Percentiles rank a stretch among this genome's conserved stretches.
Evolutionary conservation across 2,329 filamentous ascomycete genomes (phyloP).

Genomic region (Keithomyces neogunnii): DNA sequence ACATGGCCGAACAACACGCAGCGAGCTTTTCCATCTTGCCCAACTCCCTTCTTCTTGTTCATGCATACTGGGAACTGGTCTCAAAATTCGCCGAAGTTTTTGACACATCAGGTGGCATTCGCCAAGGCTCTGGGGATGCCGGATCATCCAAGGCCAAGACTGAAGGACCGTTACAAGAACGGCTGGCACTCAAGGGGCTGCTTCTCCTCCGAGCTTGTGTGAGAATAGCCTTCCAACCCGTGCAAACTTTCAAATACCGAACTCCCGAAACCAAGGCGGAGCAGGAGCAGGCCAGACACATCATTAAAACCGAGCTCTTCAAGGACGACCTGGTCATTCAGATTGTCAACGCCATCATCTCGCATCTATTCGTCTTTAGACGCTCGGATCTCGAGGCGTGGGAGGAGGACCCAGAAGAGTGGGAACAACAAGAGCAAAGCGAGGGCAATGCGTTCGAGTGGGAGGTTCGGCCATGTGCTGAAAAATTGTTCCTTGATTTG

Average conservation of each 20-base stretch:
- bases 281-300: conserved; percentile 57
- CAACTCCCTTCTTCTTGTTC: conserved; percentile 66
- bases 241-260: conserved; percentile 76
- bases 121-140: conserved; percentile 30
- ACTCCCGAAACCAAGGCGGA: conserved; percentile 68
- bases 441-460: conserved; percentile 84
- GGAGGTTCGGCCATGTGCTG: conserved; percentile 83
- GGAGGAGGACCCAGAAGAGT: conserved; percentile 92
- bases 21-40: conserved; percentile 77
- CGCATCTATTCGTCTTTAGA: conserved; percentile 80
- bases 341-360: conserved; percentile 78
- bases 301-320: conserved; percentile 67
- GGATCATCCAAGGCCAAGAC: conserved; percentile 38
- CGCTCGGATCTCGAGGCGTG: conserved; percentile 80
- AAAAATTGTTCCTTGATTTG: conserved; percentile 88
- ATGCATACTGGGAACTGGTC: conserved; percentile 79
- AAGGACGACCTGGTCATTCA: conserved; percentile 68
- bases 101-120: conserved; percentile 50
- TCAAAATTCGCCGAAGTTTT: conserved; percentile 69
- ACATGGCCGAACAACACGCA: conserved; percentile 73
- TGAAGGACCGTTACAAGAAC: conserved; percentile 62
- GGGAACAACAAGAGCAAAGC: conserved; percentile 84
- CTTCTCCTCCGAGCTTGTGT: conserved; percentile 75
- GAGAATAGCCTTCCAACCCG: conserved; percentile 74
- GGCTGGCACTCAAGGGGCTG: conserved; percentile 73